Base-by-base conservation (phyloP, 169 alveolate species). In the Cryptosporidium viatorum region DNA sequence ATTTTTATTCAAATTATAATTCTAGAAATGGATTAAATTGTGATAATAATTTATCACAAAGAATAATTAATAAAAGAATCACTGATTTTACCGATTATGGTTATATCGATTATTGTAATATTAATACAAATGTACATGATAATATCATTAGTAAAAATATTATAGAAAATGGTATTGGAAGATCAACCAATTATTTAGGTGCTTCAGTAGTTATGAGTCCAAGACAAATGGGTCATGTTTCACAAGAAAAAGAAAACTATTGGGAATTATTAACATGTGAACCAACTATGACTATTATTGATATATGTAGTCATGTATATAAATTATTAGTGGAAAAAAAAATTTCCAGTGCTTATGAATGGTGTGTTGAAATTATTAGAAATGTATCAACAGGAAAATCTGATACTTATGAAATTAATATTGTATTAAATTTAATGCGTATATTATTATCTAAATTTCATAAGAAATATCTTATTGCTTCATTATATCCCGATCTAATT, bases 161-260 rank as follows among this genome's bases (percentile, higher is more conserved):
- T 43, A 80, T 80, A 29, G 86, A 73, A 73, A 33, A 62, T 73
- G 86, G 86, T 18, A 73, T 73, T n/a, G 86, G 86, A 31, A 21
- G 43, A 52, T 37, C 43, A 33, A 37, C 70, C 16, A 58, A 55
- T 59, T 23, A 51, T 59, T 58, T 73, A 0, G 74, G 80, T 26
- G 89, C 89, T 23, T 41, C 80, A 29, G 89, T 80, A 29, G 68
- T 59, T 60, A 80, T 80, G 89, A 80, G 89, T 43, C 89, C 89
- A 62, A 80, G 89, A 45, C 89, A 80, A 80, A 80, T 80, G 89
- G 89, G 80, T n/a, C 89, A 80, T 65, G 62, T 59, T 9, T 80
- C 89, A 14, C 89, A 80, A 65, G 89, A 80, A 43, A 80, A 80
- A 48, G 73, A 59, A 67, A 41, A 59, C 6, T 80, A 43, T 62